Evolutionary conservation across 1,284 basidiomycete genomes (phyloP), one percentile per base, ranked within the genome.

Genomic region (Marasmius oreades): DNA sequence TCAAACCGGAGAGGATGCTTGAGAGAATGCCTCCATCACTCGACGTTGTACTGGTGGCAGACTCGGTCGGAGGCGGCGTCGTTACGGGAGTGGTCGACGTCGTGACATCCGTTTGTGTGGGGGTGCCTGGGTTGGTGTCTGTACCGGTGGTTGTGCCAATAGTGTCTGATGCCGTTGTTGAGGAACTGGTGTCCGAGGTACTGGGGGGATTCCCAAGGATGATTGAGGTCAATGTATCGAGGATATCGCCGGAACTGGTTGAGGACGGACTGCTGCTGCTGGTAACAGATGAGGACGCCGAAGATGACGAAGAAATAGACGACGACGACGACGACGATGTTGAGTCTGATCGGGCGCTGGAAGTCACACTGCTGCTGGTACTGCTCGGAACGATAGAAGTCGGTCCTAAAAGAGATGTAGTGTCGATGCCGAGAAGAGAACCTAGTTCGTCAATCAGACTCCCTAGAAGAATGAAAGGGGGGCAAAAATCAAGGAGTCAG

Each of bases 241-340:
- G 16, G 36, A 47, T 36, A 37, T 18, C 45, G 12, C 22, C 45
- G 45, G 39, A 33, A 31, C 53, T 39, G 28, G 53, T 28, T 1
- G 51, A 34, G 16, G 58, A 18, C 42, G 52, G 26, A 34, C 59
- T 47, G 46, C 18, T 33, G 44, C 47, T 20, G 22, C 60, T 53
- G 50, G 50, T 53, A 11, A 61, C 57, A 8, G 59, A 43, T n/a
- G 64, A 56, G 18, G 59, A 51, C 23, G 59, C 52, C 36, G 55
- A 18, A 31, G 61, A 44, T 34, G 61, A 43, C 20, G 20, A 26
- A 33, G 43, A 45, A 14, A 54, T 53, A 43, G 59, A 51, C 14
- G 62, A 55, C 20, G 33, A 57, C 28, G 53, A 58, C 11, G 53
- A 55, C 39, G 37, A 56, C 42, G 47, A 47, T 31, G 26, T 44